Percentiles rank a stretch among this genome's conserved stretches.
These are phyloP conservation scores for Naematelia encephala DNA, from an alignment of 768 basidiomycete genomes.

Conservation along the genomic window DNA sequence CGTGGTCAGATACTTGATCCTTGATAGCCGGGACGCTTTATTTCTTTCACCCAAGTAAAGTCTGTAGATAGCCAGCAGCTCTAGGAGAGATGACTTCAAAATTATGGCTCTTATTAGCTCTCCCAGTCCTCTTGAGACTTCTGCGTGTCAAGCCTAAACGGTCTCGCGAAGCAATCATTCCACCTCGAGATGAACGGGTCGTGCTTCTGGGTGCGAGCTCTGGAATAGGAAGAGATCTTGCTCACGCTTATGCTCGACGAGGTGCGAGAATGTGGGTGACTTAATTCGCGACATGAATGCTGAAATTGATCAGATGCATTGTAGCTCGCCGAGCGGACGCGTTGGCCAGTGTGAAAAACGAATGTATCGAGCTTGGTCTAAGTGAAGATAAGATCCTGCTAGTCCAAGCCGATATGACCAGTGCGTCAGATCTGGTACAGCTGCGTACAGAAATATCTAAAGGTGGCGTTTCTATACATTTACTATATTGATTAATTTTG, in stretches of 20 bases:
- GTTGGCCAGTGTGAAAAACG: conserved; percentile 61
- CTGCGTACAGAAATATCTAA: conserved; percentile 58
- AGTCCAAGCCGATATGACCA: conserved; percentile 63
- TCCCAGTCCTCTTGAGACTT: conserved; percentile 20
- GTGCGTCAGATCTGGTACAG: conserved; percentile 64
- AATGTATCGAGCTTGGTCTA: conserved; percentile 47
- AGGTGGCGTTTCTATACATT: conserved; percentile 52
- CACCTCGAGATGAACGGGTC: conserved; percentile 62
- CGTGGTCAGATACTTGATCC: neutral
- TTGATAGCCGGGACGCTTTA: no score
- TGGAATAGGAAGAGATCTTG: conserved; percentile 73
- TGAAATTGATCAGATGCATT: conserved; percentile 64
- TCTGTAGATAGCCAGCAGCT: neutral
- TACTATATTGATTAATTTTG: neutral
- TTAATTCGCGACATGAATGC: no score
- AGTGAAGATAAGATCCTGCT: conserved; percentile 53
- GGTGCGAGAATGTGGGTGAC: conserved; percentile 58
- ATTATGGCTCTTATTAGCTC: conserved; percentile 21
- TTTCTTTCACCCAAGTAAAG: neutral
- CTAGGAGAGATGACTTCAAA: conserved; percentile 7
- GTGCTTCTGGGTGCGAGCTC: conserved; percentile 78
- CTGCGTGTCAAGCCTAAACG: conserved; percentile 21
- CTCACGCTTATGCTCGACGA: conserved; percentile 66
- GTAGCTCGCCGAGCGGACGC: conserved; percentile 64
- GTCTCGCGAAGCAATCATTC: conserved; percentile 29